Evolutionary conservation across 495 filamentous ascomycete genomes (phyloP), one percentile per base, ranked within the genome.

Genomic region (Penicillium cataractarum): DNA sequence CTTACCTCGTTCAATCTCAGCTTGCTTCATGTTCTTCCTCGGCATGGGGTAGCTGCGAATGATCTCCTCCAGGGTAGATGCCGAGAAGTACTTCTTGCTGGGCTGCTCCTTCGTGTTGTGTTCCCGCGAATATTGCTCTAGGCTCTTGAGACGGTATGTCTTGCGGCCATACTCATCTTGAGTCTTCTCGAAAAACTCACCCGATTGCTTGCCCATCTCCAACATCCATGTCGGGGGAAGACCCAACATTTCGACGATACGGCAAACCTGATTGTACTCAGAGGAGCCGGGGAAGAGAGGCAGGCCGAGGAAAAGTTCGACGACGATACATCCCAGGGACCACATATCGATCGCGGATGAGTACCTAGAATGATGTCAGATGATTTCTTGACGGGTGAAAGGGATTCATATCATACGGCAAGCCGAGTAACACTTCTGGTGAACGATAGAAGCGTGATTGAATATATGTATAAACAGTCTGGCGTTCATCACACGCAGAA

Each of bases 341-440:
- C 96, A 99, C 96, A 99, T 98, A 70, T 99, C 96, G 71, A 99
- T 99, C 19, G 96, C 95, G 33, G 96, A 97, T 8, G 95, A 97
- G 70, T 99, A 97, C n/a, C 86, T 89, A 61, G 24, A 40, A 10
- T 15, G 3, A 21, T 0, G 58, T 60, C 13, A 60, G 58, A 42
- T 13, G 3, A 52, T 22, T 10, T 22, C 26, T 29, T 13, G 19
- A 27, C 6, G 8, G 24, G 4, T 17, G 2, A 31, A 7, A 33
- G 12, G 24, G 3, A 15, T 26, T 4, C 15, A 17, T 7, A 37
- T 33, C 86, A 65, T 81, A 91, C 71, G 96, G 96, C 44, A 99
- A 75, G 6, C 96, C 96, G 31, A 98, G 83, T 31, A 99, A 76
- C 31, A 99, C 96, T 73, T 99, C 96, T 0, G 96, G 96, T 2